Percentiles rank a stretch among this genome's conserved stretches.
These are phyloP conservation scores for Globisporangium irregulare DNA, from an alignment of 352 stramenopile genomes.

Conservation along the genomic window DNA sequence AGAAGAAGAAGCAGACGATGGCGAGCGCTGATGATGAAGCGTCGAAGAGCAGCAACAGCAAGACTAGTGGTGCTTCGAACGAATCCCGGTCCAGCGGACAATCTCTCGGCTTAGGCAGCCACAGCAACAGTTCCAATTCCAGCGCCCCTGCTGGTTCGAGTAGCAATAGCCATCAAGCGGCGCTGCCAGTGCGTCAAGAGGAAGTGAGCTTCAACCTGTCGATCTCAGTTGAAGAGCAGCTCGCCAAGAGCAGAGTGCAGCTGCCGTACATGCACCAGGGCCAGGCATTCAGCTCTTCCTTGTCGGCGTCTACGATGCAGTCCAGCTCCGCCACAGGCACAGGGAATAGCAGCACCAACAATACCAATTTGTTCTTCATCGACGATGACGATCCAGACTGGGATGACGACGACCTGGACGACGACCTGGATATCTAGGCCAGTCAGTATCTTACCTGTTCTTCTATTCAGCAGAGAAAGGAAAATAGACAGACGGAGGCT, in stretches of 20 bases:
- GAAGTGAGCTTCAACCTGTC: slow-evolving; percentile 74
- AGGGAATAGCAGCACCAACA: slow-evolving; percentile 11
- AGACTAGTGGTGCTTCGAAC: neutral
- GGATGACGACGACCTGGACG: slow-evolving; percentile 60
- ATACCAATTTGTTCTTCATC: slow-evolving; percentile 65
- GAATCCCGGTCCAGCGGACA: neutral
- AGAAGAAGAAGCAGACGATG: neutral
- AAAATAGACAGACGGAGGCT: neutral
- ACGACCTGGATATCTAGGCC: slow-evolving; percentile 47
- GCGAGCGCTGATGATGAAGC: neutral
- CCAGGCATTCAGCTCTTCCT: neutral
- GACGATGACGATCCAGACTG: slow-evolving; percentile 80
- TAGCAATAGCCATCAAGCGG: slow-evolving; percentile 13
- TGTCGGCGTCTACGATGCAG: neutral
- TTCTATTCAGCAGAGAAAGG: neutral
- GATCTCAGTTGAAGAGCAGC: slow-evolving; percentile 56
- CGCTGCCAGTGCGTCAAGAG: slow-evolving; percentile 45
- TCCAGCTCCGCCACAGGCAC: neutral
- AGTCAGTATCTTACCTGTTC: too few species aligned
- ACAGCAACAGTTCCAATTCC: neutral
- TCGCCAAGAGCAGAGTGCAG: slow-evolving; percentile 57
- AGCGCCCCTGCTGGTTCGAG: neutral
- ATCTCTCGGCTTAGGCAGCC: neutral
- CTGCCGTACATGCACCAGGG: slow-evolving; percentile 74
- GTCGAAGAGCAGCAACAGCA: neutral